These are phyloP conservation scores for Chaetothyriales sp. DNA, from an alignment of 2,329 filamentous ascomycete genomes.

Conservation along the genomic window DNA sequence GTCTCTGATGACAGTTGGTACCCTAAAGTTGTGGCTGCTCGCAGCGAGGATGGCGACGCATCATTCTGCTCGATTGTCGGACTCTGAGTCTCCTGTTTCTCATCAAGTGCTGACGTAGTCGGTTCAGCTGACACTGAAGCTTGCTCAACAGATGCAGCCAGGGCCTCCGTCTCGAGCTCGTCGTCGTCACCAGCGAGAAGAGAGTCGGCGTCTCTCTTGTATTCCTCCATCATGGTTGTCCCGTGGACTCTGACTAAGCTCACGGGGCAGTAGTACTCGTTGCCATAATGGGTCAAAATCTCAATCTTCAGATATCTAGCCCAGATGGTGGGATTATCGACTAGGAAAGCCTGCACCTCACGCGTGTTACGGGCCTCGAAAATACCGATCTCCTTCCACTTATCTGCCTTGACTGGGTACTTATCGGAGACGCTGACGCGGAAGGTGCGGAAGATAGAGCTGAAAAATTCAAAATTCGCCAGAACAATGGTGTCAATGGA, in stretches of 20 bases:
- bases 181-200: constrained; percentile 45
- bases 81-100: constrained; percentile 7
- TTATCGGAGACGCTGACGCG: constrained; percentile 84
- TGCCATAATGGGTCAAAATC: constrained; percentile 85
- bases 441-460: constrained; percentile 86
- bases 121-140: constrained; percentile 2
- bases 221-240: constrained; percentile 86
- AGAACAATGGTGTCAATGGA: constrained; percentile 92
- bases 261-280: constrained; percentile 90
- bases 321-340: constrained; percentile 94
- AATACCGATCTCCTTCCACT: constrained; percentile 77
- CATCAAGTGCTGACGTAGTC: constrained; percentile 9
- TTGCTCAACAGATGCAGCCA: constrained; percentile 11
- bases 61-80: neutral
- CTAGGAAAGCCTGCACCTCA: constrained; percentile 83
- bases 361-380: constrained; percentile 88
- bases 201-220: constrained; percentile 69
- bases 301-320: constrained; percentile 86
- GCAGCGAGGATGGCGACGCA: neutral
- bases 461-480: constrained; percentile 98
- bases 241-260: constrained; percentile 86
- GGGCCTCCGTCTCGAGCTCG: constrained; percentile 38
- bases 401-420: constrained; percentile 81
- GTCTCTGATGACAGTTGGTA: neutral
- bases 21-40: neutral